Evolutionary conservation across 169 alveolate genomes (phyloP), one percentile per base, ranked within the genome.

Genomic region (Cryptosporidium xiaoi): DNA sequence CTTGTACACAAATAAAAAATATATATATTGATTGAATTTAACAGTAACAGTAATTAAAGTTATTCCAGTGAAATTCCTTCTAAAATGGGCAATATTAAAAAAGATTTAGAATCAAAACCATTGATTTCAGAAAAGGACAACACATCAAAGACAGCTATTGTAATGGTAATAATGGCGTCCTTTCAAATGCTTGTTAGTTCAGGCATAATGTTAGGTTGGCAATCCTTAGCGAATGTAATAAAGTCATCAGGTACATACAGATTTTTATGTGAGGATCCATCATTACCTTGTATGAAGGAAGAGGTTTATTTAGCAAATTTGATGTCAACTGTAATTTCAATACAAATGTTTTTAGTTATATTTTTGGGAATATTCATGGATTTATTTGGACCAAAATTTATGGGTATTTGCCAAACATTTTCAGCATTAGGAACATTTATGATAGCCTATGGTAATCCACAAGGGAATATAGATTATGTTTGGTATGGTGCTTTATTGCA

Each of bases 131-230:
- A 60, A 24, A 40, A 56, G 4, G 64, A 58, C 10, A 62, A 64
- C 4, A 60, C 31, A 27, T 36, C 36, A 34, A 34, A 33, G 18
- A 36, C 40, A 18, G 20, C 77, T 16, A 58, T 58, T 40, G 46
- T 77, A 31, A 33, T 77, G 33, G 50, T 56, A 20, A 24, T 40
- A 20, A 16, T 77, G 3, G 56, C 87, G 56, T 77, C 33, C 56
- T 24, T 36, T 36, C 87, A 77, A 60, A 77, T 77, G 71, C 46
- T 77, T 58, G 56, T 77, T 7, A 77, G 87, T 16, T 77, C 87
- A 10, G 87, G 87, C 13, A 77, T 77, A 18, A 77, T 77, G 24
- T 60, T 77, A n/a, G 87, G 87, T 24, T 77, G 87, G 87, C 87
- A 56, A 20, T 77, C 87, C 10, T 48, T 77, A 44, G 87, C 87